Conservation (phyloP, 345 rosid species). For the Aquilaria yunnanensis region DNA sequence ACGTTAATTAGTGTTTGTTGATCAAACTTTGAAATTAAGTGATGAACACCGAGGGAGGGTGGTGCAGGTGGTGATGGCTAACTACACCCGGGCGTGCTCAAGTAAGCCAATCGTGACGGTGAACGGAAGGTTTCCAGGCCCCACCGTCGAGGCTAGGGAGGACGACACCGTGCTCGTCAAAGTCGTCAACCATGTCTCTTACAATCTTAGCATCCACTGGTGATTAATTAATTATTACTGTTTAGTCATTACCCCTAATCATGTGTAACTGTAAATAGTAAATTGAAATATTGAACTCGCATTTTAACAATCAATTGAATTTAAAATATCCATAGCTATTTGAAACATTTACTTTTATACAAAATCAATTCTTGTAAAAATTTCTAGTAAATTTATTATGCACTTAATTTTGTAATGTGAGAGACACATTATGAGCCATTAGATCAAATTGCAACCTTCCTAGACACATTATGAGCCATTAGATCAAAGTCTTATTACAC, state of each 20-base stretch:
- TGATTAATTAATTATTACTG: too few relatives aligned
- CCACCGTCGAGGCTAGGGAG: constrained; percentile 48
- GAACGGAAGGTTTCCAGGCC: constrained; percentile 63
- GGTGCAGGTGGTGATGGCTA: constrained; percentile 59
- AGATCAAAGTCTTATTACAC: too few relatives aligned
- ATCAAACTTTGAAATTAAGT: neutral
- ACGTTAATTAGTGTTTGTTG: neutral
- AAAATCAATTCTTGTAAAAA: too few relatives aligned
- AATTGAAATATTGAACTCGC: neutral
- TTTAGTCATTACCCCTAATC: neutral
- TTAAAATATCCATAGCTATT: too few relatives aligned
- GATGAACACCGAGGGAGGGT: neutral
- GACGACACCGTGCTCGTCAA: constrained; percentile 54
- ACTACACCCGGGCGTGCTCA: constrained; percentile 54
- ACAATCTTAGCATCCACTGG: constrained; percentile 61
- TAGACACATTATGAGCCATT: too few relatives aligned
- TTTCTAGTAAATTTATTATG: too few relatives aligned
- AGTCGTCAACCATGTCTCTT: constrained; percentile 59
- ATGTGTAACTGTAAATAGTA: neutral
- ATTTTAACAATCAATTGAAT: neutral
- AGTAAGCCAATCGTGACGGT: constrained; percentile 78
- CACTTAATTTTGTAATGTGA: too few relatives aligned
- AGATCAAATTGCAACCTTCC: too few relatives aligned
- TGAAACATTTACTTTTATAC: too few relatives aligned
- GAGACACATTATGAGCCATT: too few relatives aligned